Base-by-base conservation (phyloP, 2,329 filamentous ascomycete species). In the Penicillium sp. region DNA sequence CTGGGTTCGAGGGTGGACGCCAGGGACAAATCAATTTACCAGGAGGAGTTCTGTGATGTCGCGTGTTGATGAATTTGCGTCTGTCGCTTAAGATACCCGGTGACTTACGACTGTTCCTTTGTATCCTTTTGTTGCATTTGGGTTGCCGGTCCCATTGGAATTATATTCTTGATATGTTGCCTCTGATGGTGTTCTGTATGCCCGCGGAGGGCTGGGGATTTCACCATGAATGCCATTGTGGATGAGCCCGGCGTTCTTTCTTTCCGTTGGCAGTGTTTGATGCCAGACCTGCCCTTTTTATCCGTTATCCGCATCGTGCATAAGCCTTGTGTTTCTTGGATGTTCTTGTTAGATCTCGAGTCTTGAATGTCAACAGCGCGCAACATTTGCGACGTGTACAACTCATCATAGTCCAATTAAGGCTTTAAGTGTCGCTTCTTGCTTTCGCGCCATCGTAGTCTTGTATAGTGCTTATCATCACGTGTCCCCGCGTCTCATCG, bases 1-100 rank as follows among this genome's bases (percentile, higher is more conserved):
- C 67, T 11, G 63, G 65, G 13, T 70, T 70, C 33, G 55, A 59
- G 22, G 36, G 36, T 30, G 55, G 55, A n/a, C 50, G 52, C n/a
- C 49, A 49, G 10, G 49, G 36, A 3, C 52, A 55, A 36, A 57
- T 55, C 38, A 57, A 55, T 40, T 33, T 57, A 35, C 55, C 55
- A 9, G 55, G 55, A n/a, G 55, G 55, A 16, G 55, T 57, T 36
- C 31, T 57, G 36, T 57, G 38, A 55, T 42, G 3, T 16, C 22
- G 18, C 28, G 25, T 42, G 25, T 48, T 28, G 36, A 53, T 48
- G 47, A 43, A 47, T 53, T 55, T 54, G 39, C 47, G 41, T 53
- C 48, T 50, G 46, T 47, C 42, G 48, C 54, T 55, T 60, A 54
- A 61, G 56, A 63, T 63, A 60, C 61, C 58, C 61, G 38, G 46